These are phyloP conservation scores for Paraglomus brasilianum DNA, from an alignment of 192 early-diverging fungal genomes.

Conservation along the genomic window DNA sequence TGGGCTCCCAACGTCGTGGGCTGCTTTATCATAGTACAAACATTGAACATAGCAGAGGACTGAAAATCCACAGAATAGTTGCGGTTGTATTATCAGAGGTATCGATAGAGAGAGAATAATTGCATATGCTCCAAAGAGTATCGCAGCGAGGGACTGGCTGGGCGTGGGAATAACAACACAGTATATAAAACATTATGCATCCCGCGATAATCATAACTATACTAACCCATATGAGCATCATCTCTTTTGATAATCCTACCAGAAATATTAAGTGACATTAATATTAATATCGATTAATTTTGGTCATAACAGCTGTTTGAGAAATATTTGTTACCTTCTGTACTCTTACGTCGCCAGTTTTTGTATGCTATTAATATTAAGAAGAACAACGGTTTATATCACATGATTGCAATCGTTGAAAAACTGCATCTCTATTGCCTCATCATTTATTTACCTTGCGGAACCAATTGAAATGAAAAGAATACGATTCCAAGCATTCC, in stretches of 20 bases:
- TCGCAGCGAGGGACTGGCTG: constrained; percentile 6
- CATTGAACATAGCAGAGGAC: constrained; percentile 32
- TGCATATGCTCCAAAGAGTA: constrained; percentile 36
- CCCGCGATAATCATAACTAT: not conserved
- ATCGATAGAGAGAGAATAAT: constrained; percentile 37
- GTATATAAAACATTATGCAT: not conserved
- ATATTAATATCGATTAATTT: too few species aligned
- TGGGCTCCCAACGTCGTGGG: not conserved
- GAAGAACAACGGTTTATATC: too few species aligned
- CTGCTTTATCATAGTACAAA: constrained; percentile 29
- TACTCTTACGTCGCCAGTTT: constrained; percentile 32
- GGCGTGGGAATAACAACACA: not conserved
- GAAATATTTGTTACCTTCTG: constrained; percentile 5
- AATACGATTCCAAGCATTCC: constrained; percentile 37
- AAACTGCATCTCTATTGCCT: too few species aligned
- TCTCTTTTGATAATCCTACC: constrained; percentile 32
- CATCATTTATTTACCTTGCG: constrained; percentile 39
- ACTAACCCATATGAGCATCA: constrained; percentile 38
- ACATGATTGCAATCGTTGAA: too few species aligned
- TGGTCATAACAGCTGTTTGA: too few species aligned
- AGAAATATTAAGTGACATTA: too few species aligned
- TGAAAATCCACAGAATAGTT: constrained; percentile 34
- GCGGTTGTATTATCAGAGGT: constrained; percentile 40
- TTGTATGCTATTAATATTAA: not conserved
- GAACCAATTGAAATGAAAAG: constrained; percentile 43